phyloP scores from a whole-genome alignment of 2,329 filamentous ascomycete genomes.

The Sporothrix globosa region DNA sequence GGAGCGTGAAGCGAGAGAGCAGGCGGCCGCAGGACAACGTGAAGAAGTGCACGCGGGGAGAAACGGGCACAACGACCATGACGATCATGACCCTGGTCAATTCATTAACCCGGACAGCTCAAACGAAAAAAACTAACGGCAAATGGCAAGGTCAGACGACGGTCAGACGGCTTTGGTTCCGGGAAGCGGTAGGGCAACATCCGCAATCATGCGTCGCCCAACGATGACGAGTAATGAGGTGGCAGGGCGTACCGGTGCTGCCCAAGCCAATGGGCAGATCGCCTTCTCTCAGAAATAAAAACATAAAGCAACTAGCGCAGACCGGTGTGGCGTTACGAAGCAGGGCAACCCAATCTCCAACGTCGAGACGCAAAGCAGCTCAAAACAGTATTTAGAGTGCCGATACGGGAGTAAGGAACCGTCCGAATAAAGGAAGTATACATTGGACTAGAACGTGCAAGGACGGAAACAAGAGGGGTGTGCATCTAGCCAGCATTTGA shows the following conservation, averaged over 20 bases:
- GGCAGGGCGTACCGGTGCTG: not conserved
- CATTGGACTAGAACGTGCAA: not conserved
- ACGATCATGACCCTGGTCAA: too few relatives aligned
- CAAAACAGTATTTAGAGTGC: too few relatives aligned
- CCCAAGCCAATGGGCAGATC: not conserved
- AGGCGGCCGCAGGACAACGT: not conserved
- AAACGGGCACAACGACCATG: not conserved
- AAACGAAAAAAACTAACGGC: too few relatives aligned
- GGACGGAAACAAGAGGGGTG: not conserved
- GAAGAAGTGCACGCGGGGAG: not conserved
- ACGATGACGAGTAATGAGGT: not conserved
- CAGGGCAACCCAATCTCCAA: not conserved
- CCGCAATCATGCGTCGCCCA: too few relatives aligned
- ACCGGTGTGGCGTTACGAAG: not conserved
- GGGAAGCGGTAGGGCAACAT: too few relatives aligned
- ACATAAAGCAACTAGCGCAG: not conserved
- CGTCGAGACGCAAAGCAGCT: too few relatives aligned
- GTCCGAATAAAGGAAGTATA: not conserved
- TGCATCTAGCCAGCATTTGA: not conserved
- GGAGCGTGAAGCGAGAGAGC: conserved; percentile 1
- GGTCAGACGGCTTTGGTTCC: too few relatives aligned
- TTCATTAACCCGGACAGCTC: too few relatives aligned
- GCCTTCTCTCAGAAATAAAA: not conserved
- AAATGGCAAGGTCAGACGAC: too few relatives aligned
- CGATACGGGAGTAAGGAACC: not conserved